Base-by-base conservation (phyloP, 768 basidiomycete genomes). In the Clavulina sp. region DNA sequence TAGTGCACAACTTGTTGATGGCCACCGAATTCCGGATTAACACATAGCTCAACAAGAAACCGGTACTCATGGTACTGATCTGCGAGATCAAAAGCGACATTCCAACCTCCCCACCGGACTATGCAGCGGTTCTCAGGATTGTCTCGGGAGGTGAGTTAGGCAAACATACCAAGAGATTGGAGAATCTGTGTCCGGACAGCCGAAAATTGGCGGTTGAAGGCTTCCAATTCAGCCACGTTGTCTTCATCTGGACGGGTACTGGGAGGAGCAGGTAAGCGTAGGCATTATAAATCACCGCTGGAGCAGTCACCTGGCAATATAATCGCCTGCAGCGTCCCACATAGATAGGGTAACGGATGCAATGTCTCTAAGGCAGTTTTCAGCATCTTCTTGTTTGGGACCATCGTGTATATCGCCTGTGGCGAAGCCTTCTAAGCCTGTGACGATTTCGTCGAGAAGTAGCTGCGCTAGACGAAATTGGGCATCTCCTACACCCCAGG, bases 51-150 rank as follows among this genome's bases (percentile, higher is more conserved):
- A 29, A 83, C 87, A n/a, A 97, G 73, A 33, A 77, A 82, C 19
- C 73, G 69, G 67, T 86, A 95, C 64, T 96, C 93, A 28, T 73
- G 74, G 62, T 92, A 89, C 53, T 80, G 71, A 58, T 93, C 88
- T 2, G 91, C 91, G 4, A 96, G 74, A 9, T 70, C 66, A 62
- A 86, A 92, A 0, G 91, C 92, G 44, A 78, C 68, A 24, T 73
- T 66, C 16, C 76, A 72, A 57, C 81, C 73, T 2, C 78, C 83
- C 50, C 75, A 75, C 23, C 70, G 68, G 6, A 85, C 87, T 91
- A 54, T 3, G 32, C 13, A 18, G 32, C 16, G 48, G 48, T 33
- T 7, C 16, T 13, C 28, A 16, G 7, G 13, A 30, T 7, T 13
- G 18, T 29, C 28, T 18, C 7, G 9, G 24, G 16, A 55, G 48